Base-by-base conservation (phyloP, 2,329 filamentous ascomycete genomes). In the Nakataea oryzae region DNA sequence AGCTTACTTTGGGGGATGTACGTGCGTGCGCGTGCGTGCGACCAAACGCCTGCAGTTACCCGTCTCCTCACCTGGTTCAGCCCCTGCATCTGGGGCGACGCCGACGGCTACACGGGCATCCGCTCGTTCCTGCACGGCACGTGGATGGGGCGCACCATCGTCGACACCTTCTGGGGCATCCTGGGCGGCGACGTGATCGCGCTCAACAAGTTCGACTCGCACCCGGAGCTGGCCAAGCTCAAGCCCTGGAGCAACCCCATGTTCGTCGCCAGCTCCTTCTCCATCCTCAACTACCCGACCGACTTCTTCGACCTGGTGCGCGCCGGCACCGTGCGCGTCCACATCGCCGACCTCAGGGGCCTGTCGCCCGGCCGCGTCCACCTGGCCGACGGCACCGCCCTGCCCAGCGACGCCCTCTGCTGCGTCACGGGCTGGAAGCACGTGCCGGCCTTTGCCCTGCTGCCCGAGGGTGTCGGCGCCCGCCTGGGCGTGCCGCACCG, bases 51-150 rank as follows among this genome's bases (percentile, higher is more conserved):
- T 11, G n/a, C 61, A 78, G 76, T 79, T 34, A 87, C 83, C 0
- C 84, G 89, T 0, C 79, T 89, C 65, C 74, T 92, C 61, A 88
- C 85, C 2, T 91, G 87, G 85, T 85, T 93, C 72, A 86, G 83
- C 60, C 89, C 90, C 0, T 92, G 88, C 69, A 80, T 88, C 17
- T 93, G 87, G 86, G 87, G 86, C 5, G 76, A 79, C 1, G 81
- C 79, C 2, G 86, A 86, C 68, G 87, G 86, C 1, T 88, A 81
- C 65, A 74, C 78, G 14, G 74, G 74, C 13, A 75, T 83, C 2
- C 78, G 84, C 3, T 69, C 72, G 12, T 83, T 87, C 63, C 75
- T 86, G 58, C 85, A 89, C 65, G 75, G 77, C 27, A 87, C 83
- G 0, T 72, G 75, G 41, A 61, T 87, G 2, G 86, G 86, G 2